Evolutionary conservation across 1,284 basidiomycete species (phyloP).

Genomic region (Ustilago lituana): DNA sequence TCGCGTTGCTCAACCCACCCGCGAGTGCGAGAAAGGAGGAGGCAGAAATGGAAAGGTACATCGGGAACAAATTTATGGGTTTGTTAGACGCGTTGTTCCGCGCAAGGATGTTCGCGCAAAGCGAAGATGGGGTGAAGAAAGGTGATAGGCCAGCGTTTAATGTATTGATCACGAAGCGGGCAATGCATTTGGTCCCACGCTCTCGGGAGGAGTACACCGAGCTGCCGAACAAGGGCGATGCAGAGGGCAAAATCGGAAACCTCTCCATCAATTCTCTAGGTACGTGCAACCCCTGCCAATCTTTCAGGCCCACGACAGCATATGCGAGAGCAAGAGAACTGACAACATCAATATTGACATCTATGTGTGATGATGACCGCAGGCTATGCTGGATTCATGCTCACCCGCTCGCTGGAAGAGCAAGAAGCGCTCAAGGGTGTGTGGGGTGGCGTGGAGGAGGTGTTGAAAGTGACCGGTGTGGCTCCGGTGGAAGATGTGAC

Average conservation of each 20-base stretch:
- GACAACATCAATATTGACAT: too few relatives aligned
- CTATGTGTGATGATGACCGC: too few relatives aligned
- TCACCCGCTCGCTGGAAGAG: constrained; percentile 51
- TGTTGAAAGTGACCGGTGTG: constrained; percentile 39
- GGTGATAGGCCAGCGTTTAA: constrained; percentile 46
- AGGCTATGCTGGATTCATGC: constrained; percentile 59
- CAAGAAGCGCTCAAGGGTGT: constrained; percentile 38
- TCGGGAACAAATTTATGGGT: constrained; percentile 55
- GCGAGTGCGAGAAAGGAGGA: constrained; percentile 11
- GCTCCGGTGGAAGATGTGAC: constrained; percentile 47
- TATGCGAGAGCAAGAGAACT: too few relatives aligned
- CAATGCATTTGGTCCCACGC: constrained; percentile 64
- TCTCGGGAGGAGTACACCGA: constrained; percentile 44
- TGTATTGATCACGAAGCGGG: constrained; percentile 57
- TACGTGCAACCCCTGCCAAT: constrained; percentile 7
- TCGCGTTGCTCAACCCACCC: constrained; percentile 50
- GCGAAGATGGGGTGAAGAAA: not conserved
- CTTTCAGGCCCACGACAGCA: too few relatives aligned
- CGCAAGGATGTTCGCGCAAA: constrained; percentile 32
- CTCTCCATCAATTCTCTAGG: constrained; percentile 57
- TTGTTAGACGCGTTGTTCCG: constrained; percentile 61
- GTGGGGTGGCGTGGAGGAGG: constrained; percentile 34
- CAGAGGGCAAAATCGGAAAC: constrained; percentile 31
- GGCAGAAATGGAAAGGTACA: constrained; percentile 35
- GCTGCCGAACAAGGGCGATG: constrained; percentile 11